Percentiles rank a stretch among this genome's conserved stretches.
Conservation (phyloP, 306 rosid genomes). For the Sindora glabra region DNA sequence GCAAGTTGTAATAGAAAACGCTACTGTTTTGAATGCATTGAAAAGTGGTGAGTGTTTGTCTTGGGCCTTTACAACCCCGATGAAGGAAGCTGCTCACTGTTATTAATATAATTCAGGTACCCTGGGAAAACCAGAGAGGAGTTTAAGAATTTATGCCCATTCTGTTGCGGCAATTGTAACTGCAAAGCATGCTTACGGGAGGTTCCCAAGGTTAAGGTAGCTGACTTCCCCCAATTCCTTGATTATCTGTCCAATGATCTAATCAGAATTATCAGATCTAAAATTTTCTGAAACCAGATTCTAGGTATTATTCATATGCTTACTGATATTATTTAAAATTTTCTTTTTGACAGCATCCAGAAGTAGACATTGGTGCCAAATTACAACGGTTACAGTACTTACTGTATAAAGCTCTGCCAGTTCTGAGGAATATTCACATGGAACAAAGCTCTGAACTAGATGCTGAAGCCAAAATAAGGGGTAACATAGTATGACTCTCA, state of each 20-base stretch:
- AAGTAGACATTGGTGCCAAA: conserved; percentile 28
- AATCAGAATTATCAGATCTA: background rate
- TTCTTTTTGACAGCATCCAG: conserved; percentile 25
- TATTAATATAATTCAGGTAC: conserved; percentile 40
- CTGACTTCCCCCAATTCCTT: background rate
- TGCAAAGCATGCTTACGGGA: conserved; percentile 66
- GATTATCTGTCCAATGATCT: background rate
- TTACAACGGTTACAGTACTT: conserved; percentile 39
- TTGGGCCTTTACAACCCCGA: background rate
- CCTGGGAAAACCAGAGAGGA: conserved; percentile 47
- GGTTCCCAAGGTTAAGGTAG: conserved; percentile 26
- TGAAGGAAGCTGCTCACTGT: background rate
- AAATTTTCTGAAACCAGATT: background rate
- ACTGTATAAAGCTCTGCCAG: conserved; percentile 46
- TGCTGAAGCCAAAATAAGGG: conserved; percentile 45
- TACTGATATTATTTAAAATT: background rate
- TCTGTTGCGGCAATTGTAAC: conserved; percentile 56
- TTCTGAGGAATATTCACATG: conserved; percentile 49
- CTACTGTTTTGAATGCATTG: conserved; percentile 47
- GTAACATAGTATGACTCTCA: conserved; percentile 16
- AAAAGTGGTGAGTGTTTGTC: conserved; percentile 35
- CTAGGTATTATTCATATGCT: background rate
- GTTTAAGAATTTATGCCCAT: conserved; percentile 42
- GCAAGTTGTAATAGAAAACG: conserved; percentile 37
- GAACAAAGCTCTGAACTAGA: conserved; percentile 57